Evolutionary conservation across 1,284 basidiomycete species (phyloP).

Genomic region (Cryptococcus neoformans): DNA sequence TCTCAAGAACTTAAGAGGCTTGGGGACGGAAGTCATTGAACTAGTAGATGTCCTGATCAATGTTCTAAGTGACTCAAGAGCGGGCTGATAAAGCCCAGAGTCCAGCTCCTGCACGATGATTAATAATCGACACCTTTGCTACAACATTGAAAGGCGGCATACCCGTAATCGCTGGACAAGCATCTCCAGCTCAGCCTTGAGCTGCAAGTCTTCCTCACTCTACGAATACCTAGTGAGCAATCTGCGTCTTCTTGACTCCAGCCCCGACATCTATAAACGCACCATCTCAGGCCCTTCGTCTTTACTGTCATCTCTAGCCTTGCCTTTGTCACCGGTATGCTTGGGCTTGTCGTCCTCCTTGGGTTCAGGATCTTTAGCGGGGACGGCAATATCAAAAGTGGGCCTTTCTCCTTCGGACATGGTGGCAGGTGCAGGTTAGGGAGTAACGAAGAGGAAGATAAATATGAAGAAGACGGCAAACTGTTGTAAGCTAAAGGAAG

Average conservation of each 20-base stretch:
- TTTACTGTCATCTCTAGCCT: constrained; percentile 39
- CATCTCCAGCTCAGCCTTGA: constrained; percentile 97
- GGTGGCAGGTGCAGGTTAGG: background rate
- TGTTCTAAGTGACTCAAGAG: constrained; percentile 89
- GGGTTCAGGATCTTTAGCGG: constrained; percentile 51
- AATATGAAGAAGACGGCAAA: background rate
- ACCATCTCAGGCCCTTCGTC: constrained; percentile 77
- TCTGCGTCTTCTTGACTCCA: background rate
- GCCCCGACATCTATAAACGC: constrained; percentile 39
- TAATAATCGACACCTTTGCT: constrained; percentile 7
- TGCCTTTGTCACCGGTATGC: constrained; percentile 41
- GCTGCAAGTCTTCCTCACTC: constrained; percentile 94
- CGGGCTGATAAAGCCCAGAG: constrained; percentile 77
- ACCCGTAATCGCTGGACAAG: constrained; percentile 92
- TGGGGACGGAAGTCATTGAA: constrained; percentile 99
- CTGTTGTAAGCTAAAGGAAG: background rate
- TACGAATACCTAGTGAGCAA: constrained; percentile 35
- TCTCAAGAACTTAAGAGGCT: constrained; percentile 97
- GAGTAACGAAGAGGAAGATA: background rate
- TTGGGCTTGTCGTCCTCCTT: constrained; percentile 53
- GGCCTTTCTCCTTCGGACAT: constrained; percentile 31
- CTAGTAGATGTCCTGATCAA: constrained; percentile 96
- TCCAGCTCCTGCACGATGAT: constrained; percentile 69
- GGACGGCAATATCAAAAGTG: constrained; percentile 46
- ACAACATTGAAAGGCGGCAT: constrained; percentile 15